Evolutionary conservation across 2,329 filamentous ascomycete species (phyloP), one percentile per base, ranked within the genome.

Genomic region (Neonectria hederae): DNA sequence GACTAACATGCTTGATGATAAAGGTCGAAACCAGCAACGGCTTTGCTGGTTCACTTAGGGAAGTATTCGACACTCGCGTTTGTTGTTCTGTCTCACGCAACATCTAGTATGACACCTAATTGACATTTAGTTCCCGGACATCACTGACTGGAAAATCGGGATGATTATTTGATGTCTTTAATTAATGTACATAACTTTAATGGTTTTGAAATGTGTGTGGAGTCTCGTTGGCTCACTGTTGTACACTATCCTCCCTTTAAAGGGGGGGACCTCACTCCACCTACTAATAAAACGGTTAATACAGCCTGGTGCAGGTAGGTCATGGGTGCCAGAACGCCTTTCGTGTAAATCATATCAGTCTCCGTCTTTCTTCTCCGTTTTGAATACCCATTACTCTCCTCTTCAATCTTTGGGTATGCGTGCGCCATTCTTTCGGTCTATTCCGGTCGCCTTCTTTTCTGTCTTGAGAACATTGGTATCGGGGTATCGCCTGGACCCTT

Each of bases 401-500:
- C 40, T 58, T 14, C 40, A 21, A 40, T 60, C 10, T n/a, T 38
- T 35, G 22, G 58, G 61, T 54, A 32, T 28, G 22, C 11, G 53
- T 21, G n/a, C 32, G 24, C n/a, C 26, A 48, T 59, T 51, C 14
- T 17, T 26, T 22, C 55, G 5, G 19, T 55, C 45, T 69, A 76
- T 48, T 65, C 65, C 22, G 64, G 62, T 2, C 64, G 59, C 56
- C 69, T 69, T 63, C 69, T 74, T 59, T 65, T 69, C 24, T 77
- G 51, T 22, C 72, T 71, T 59, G 77, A 75, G 71, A 79, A 81
- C 74, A 76, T 76, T 21, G 78, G 79, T 68, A 79, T 71, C 30
- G 76, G 77, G 30, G 71, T 73, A 38, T 76, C 75, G 8, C 69
- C 65, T 5, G 78, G 76, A 52, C 76, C 70, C 46, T 71, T 75